Base-by-base conservation (phyloP, 345 rosid species). In the Sapria himalayana region DNA sequence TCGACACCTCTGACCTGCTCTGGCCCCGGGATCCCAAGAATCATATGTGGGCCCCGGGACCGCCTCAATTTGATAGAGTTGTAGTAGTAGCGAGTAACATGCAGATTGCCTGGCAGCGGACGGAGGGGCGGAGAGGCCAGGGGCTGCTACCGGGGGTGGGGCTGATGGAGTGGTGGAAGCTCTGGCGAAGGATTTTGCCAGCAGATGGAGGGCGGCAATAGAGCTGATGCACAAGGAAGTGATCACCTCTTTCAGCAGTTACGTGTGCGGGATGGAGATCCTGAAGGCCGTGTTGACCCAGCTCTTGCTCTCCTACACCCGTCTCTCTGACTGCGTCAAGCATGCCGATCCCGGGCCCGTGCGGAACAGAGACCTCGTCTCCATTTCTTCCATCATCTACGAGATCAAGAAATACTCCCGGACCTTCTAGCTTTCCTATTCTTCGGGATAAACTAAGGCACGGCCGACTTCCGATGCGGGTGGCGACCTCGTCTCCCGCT, bases 151-250 rank as follows among this genome's bases (percentile, higher is more conserved):
- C n/a, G n/a, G n/a, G n/a, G n/a, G n/a, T n/a, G n/a, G n/a, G n/a
- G 72, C 86, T 0, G 64, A 74, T 40, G 57, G 72, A 2, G 93
- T 82, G 64, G 78, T 89, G 0, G 95, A 89, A 59, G 76, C 81
- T 5, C 61, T 89, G 13, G 86, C 82, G 33, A 89, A 73, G 32
- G 95, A 89, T 59, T 89, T 89, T 45, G 84, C 59, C 0, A 74
- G 79, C 69, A 61, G 95, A 42, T 89, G 95, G 98, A 82, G 77
- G 52, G 71, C 84, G 9, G 91, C 86, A 1, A 89, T 89, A 40
- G 95, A 89, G 54, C 52, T 89, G 61, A 89, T 89, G 98, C 86
- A 89, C 75, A 82, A 82, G 68, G 98, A 89, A 25, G 91, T 89
- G 22, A 82, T 89, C 37, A 89, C 98, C 5, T 82, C 93, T n/a